Evolutionary conservation across 257 asterid genomes (phyloP).

Genomic region (Scutellaria barbata): DNA sequence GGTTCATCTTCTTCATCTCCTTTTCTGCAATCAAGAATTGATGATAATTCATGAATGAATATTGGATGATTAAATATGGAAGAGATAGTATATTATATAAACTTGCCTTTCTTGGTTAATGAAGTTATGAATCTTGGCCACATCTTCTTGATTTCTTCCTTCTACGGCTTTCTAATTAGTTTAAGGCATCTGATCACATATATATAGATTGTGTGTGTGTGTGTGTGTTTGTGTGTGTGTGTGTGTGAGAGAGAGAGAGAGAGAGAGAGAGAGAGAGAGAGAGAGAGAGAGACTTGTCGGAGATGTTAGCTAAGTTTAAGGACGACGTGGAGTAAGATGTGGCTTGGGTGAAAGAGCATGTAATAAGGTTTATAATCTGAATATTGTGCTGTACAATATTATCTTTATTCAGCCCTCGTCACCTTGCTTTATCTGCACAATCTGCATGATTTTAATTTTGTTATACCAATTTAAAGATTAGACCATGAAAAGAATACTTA

Average conservation of each 20-base stretch:
- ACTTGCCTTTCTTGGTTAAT: conserved; percentile 44
- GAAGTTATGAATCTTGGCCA: conserved; percentile 45
- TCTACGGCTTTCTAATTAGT: too few species aligned
- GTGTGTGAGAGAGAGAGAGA: conserved; percentile 22
- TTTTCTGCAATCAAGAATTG: conserved; percentile 46
- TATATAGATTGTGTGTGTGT: not conserved
- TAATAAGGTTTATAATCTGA: conserved; percentile 15
- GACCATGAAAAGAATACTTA: not conserved
- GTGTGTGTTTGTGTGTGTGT: conserved; percentile 26
- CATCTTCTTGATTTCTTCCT: conserved; percentile 42
- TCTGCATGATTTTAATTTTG: conserved; percentile 37
- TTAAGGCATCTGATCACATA: not conserved
- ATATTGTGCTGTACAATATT: not conserved
- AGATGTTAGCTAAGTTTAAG: conserved; percentile 45
- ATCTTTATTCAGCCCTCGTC: not conserved
- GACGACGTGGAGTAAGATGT: conserved; percentile 41
- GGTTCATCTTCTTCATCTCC: conserved; percentile 32
- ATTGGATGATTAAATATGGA: too few species aligned
- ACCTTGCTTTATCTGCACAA: conserved; percentile 34
- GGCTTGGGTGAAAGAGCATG: conserved; percentile 31
- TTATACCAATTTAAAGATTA: conserved; percentile 4
- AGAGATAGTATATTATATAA: too few species aligned
- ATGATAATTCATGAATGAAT: not conserved
- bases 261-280: not conserved
- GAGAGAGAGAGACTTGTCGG: conserved; percentile 37